Evolutionary conservation across 106 monocot species (phyloP).

Genomic region (Chionographis japonica): DNA sequence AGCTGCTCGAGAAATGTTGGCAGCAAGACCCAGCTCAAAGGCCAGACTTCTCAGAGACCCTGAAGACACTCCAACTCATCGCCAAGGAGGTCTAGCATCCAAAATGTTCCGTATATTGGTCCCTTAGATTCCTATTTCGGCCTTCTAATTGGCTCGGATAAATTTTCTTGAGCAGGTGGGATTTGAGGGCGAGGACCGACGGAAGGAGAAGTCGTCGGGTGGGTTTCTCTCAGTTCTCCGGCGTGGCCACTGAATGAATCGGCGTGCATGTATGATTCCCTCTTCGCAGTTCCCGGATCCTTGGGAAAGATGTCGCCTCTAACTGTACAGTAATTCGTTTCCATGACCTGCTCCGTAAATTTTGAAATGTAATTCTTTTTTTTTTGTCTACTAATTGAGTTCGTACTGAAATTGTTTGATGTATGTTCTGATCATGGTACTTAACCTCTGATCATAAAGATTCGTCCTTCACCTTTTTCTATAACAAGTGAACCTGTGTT

Average conservation of each 20-base stretch:
- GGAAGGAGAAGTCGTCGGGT: conserved; percentile 42
- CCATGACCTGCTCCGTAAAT: not conserved
- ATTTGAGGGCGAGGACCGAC: conserved; percentile 37
- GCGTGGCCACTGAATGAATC: conserved; percentile 31
- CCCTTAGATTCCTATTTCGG: not conserved
- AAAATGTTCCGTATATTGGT: not conserved
- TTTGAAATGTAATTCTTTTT: not conserved
- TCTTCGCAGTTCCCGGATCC: not conserved
- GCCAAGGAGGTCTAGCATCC: conserved; percentile 44
- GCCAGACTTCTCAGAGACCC: conserved; percentile 86
- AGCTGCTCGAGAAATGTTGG: conserved; percentile 87
- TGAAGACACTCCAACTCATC: conserved; percentile 42
- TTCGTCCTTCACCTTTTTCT: too few species aligned
- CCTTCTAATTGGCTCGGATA: not conserved
- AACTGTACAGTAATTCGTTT: not conserved
- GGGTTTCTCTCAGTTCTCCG: conserved; percentile 56
- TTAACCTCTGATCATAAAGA: too few species aligned
- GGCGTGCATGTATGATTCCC: not conserved
- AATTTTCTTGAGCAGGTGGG: conserved; percentile 35
- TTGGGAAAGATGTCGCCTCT: not conserved
- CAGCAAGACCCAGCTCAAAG: conserved; percentile 67
- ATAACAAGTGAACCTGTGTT: too few species aligned
- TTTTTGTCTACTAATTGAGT: not conserved
- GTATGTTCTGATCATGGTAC: too few species aligned
- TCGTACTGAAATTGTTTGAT: too few species aligned